Base-by-base conservation (phyloP, 225 moss, liverwort and hornwort genomes). In the Marchantia polymorpha region DNA sequence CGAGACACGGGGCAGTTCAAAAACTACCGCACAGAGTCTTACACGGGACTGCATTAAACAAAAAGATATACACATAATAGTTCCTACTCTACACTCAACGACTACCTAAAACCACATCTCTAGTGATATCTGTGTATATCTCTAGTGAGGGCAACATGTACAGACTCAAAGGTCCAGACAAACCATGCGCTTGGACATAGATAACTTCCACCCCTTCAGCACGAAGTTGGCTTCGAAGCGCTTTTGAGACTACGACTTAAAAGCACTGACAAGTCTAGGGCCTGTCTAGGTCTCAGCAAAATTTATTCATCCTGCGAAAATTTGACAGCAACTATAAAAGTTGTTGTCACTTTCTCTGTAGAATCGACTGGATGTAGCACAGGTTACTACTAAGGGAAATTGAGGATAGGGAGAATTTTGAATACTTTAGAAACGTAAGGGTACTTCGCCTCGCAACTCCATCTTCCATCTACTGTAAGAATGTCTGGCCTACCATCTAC, bases 1-100 rank as follows among this genome's bases (percentile, higher is more conserved):
- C 19, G 8, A 39, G 46, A 58, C 30, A 39, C 75, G 75, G 75
- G 75, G 75, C 75, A 59, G 75, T 75, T 58, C 20, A 59, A 10
- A 14, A 20, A 53, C 75, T 31, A 11, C 75, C 75, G 10, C 75
- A 22, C 75, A 75, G 31, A 75, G 59, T 4, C 20, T 25, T 27
- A 22, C 31, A 25, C 23, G 46, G 46, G 26, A 54, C 73, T 27
- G 59, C 25, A 31, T 17, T 31, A 46, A 59, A 58, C 30, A 55
- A 74, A 74, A 30, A 7, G 8, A 30, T 75, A 29, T 56, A 39
- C 52, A 52, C 51, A 46, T 70, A 72, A 65, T 65, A 65, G 29
- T 72, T 72, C 31, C 75, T 75, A 75, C 27, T 29, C 30, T 70
- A 49, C 49, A 22, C 70, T 47, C 48, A 75, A 20, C 46, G 17